Evolutionary conservation across 306 rosid genomes (phyloP), one percentile per base, ranked within the genome.

Genomic region (Vigna hirtella): DNA sequence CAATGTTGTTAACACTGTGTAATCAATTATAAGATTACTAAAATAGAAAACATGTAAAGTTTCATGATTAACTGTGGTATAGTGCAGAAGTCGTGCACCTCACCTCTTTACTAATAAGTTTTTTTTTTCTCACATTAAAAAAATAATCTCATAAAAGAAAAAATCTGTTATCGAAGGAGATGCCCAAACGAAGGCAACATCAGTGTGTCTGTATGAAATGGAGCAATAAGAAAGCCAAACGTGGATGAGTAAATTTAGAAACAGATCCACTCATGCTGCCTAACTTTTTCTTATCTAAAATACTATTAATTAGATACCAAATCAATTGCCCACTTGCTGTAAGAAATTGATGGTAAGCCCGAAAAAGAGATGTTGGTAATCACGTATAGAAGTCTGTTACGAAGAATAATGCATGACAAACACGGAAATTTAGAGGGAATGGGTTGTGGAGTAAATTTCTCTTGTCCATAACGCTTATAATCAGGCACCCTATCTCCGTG

Each of bases 401-500:
- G 47, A 64, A 64, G 58, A 64, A 76, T n/a, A 64, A 76, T 24
- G 50, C 78, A 53, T 53, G 24, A 36, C 36, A 20, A 56, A 57
- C 71, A 74, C 56, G 84, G 42, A 74, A 74, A 58, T 62, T 59
- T 3, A 38, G 26, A 73, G 63, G 82, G 77, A 49, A 68, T 70
- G 80, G 86, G 49, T 9, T n/a, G 4, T 13, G 28, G 70, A 64
- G n/a, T 16, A 32, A 1, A 34, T 34, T 1, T 56, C 1, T 62
- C 26, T 6, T 77, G 61, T 66, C 9, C 10, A 66, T 74, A 34
- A 68, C 58, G 36, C 6, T 43, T 8, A 16, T 2, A 52, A 5
- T 6, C 59, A 45, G 13, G 15, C 50, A 59, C 16, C 32, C 1
- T 45, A 72, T 70, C 77, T 81, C 75, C 53, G 36, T 69, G 80